Evolutionary conservation across 1,284 basidiomycete genomes (phyloP).

Genomic region (Farysia itapuensis): DNA sequence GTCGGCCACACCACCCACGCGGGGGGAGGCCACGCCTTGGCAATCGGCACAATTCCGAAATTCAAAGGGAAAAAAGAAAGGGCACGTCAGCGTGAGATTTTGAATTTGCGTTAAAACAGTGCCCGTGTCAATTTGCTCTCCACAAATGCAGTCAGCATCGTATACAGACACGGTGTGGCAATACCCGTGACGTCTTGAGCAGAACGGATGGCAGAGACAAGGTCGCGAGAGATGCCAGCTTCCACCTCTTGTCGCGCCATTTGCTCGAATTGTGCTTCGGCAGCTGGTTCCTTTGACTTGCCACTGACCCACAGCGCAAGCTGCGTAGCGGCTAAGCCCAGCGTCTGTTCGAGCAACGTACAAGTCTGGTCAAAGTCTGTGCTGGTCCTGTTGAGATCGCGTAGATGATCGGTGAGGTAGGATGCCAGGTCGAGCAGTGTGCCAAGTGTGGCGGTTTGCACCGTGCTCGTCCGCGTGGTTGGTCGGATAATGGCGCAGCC

Average conservation of each 20-base stretch:
- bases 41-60: no score
- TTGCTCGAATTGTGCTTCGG: constrained; percentile 11
- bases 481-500: constrained; percentile 60
- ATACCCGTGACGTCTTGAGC: constrained; percentile 11
- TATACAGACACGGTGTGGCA: neutral
- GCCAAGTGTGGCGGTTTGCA: constrained; percentile 46
- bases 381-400: constrained; percentile 11
- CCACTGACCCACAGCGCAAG: constrained; percentile 29
- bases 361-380: constrained; percentile 2
- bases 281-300: constrained; percentile 10
- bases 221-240: constrained; percentile 20
- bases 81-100: no score
- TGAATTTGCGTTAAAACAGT: no score
- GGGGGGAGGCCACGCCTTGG: no score
- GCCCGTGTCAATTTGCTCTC: neutral
- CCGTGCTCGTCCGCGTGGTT: constrained; percentile 40
- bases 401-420: constrained; percentile 37
- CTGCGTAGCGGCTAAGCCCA: constrained; percentile 30
- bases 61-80: no score
- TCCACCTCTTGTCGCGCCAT: constrained; percentile 32
- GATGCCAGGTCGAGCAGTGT: constrained; percentile 48
- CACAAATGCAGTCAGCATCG: neutral
- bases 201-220: constrained; percentile 18
- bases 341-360: constrained; percentile 28
- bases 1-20: no score